Conservation (phyloP, 2,329 filamentous ascomycete genomes). For the Fusarium sp. region DNA sequence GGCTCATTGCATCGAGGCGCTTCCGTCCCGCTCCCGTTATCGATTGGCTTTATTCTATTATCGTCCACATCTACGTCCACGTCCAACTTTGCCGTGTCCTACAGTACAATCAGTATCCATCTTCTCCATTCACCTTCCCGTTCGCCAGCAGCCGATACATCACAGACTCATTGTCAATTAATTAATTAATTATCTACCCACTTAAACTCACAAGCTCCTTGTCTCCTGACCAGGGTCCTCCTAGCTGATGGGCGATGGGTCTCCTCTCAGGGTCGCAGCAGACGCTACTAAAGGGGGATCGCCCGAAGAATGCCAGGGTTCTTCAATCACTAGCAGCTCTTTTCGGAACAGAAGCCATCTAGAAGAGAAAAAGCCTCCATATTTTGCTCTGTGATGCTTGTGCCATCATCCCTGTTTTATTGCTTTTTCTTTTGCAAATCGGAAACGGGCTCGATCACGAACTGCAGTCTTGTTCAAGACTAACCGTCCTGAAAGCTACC, state of each 20-base stretch:
- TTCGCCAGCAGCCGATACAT: neutral
- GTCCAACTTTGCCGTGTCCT: slow-evolving; percentile 14
- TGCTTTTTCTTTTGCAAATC: slow-evolving; percentile 37
- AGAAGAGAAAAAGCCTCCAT: slow-evolving; percentile 38
- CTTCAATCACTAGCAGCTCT: slow-evolving; percentile 27
- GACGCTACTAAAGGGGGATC: slow-evolving; percentile 42
- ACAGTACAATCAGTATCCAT: slow-evolving; percentile 10
- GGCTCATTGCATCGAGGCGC: slow-evolving; percentile 33
- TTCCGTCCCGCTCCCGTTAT: slow-evolving; percentile 18
- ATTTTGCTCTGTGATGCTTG: slow-evolving; percentile 12
- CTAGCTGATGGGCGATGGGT: slow-evolving; percentile 17
- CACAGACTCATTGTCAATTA: slow-evolving; percentile 10
- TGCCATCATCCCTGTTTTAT: slow-evolving; percentile 28
- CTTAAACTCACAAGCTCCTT: slow-evolving; percentile 27
- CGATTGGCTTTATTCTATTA: slow-evolving; percentile 15
- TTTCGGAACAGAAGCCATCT: slow-evolving; percentile 44
- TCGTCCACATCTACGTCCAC: slow-evolving; percentile 10
- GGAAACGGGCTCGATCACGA: slow-evolving; percentile 24
- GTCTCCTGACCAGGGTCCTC: slow-evolving; percentile 44
- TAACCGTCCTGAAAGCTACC: slow-evolving; percentile 7
- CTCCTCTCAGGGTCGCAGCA: slow-evolving; percentile 26
- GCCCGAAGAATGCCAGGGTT: slow-evolving; percentile 32
- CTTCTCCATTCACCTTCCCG: slow-evolving; percentile 10
- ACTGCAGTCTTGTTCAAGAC: slow-evolving; percentile 19
- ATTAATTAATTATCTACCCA: slow-evolving; percentile 12